Evolutionary conservation across 2,329 filamentous ascomycete species (phyloP), one percentile per base, ranked within the genome.

Genomic region (Harringtonia aguacate): DNA sequence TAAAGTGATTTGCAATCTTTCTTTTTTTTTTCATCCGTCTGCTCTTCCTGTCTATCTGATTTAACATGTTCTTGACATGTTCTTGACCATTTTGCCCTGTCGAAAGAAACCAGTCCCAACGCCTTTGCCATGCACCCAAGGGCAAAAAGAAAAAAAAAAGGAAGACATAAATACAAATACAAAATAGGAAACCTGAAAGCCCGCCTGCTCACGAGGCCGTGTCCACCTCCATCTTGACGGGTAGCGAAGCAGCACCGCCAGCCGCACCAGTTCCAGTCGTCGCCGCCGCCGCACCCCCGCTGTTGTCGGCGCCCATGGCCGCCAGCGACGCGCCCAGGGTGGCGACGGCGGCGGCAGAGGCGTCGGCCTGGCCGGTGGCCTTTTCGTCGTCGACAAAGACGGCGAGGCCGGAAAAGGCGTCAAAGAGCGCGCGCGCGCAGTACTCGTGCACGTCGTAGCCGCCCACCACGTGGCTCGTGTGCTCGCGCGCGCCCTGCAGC

Each of bases 331-430:
- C 60, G 8, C 55, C 57, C 3, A 57, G 49, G 3, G 53, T 56
- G 2, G 59, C 62, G 18, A 65, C 60, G 39, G 67, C 57, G 1
- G 58, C 56, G 4, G 54, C 57, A 4, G 53, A 54, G 40, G 58
- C 49, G 15, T 41, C 40, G 9, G 42, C 30, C 17, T 36, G 31
- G 3, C 45, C 45, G 54, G 55, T 59, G 36, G 68, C 64, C 61
- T 75, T 76, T 57, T 94, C 89, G 37, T 95, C 87, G 30, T 77
- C 82, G 35, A 98, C 70, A 54, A 94, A 94, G 35, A 94, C 85
- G 1, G 85, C 87, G 48, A 98, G 62, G 0, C 94, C 92, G 0
- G 86, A 79, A 63, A 95, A 97, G 0, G 90, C 88, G 58, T 95
- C 89, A 48, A 86, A 84, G 58, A 98, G 67, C 21, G 86, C 81